phyloP scores from a whole-genome alignment of 2,329 filamentous ascomycete genomes.

The Microdochium paspali region DNA sequence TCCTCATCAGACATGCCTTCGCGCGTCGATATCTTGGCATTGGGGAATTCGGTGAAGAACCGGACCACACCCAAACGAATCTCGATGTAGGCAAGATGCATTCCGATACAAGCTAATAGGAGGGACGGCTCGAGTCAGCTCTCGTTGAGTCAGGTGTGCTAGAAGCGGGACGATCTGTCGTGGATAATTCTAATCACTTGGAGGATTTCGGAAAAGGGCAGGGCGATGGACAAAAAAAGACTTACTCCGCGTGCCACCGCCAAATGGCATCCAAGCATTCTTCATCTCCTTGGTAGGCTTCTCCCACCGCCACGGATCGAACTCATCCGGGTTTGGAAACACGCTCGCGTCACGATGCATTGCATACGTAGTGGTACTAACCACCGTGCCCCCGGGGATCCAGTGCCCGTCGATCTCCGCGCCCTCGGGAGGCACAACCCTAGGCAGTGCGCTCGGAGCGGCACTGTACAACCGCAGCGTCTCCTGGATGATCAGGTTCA shows the following conservation, averaged over 20 bases:
- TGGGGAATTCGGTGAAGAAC: conserved; percentile 36
- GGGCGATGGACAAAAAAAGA: background rate
- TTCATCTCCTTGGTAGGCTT: conserved; percentile 28
- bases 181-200: no score
- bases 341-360: conserved; percentile 28
- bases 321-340: conserved; percentile 24
- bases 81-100: conserved; percentile 45
- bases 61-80: conserved; percentile 35
- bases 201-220: no score
- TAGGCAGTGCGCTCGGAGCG: conserved; percentile 23
- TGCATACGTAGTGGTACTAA: conserved; percentile 30
- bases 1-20: conserved; percentile 19
- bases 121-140: no score
- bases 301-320: conserved; percentile 22
- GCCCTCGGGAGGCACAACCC: conserved; percentile 24
- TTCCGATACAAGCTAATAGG: conserved; percentile 34
- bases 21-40: conserved; percentile 12
- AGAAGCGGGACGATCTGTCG: background rate
- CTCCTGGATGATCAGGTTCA: conserved; percentile 31
- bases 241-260: conserved; percentile 36
- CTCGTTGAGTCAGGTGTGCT: background rate
- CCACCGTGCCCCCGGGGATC: conserved; percentile 24
- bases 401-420: conserved; percentile 22
- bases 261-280: conserved; percentile 40
- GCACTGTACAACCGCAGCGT: conserved; percentile 28